phyloP scores from a whole-genome alignment of 192 early-diverging fungal genomes.

The Lunasporangiospora selenospora region DNA sequence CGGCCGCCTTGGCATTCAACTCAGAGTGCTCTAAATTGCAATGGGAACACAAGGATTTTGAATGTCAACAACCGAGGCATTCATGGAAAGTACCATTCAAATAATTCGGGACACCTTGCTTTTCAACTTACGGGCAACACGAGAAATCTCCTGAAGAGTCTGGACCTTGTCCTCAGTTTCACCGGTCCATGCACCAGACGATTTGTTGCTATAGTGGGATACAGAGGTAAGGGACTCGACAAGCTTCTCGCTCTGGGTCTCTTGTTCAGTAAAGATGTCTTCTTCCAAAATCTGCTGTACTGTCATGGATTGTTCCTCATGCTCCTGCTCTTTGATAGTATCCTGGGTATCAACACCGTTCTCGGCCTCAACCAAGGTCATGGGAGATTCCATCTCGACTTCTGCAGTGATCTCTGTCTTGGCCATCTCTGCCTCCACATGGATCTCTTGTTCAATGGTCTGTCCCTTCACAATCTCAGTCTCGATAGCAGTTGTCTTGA shows the following conservation, averaged over 20 bases:
- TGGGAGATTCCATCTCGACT: slow-evolving; percentile 25
- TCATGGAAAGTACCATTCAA: no score
- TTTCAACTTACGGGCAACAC: slow-evolving; percentile 31
- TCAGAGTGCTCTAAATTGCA: slow-evolving; percentile 49
- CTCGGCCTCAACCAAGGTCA: slow-evolving; percentile 35
- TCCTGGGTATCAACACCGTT: slow-evolving; percentile 22
- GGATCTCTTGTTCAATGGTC: background rate
- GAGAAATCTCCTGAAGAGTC: slow-evolving; percentile 41
- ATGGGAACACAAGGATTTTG: no score
- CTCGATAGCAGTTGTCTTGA: no score
- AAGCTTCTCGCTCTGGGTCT: slow-evolving; percentile 2
- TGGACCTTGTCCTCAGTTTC: slow-evolving; percentile 24
- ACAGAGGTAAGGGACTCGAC: no score
- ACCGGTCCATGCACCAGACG: background rate
- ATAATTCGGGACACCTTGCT: no score
- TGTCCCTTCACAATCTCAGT: no score
- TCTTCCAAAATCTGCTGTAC: no score
- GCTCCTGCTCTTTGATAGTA: slow-evolving; percentile 5
- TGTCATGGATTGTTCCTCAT: no score
- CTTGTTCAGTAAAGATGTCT: no score
- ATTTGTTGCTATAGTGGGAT: no score
- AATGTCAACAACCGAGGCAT: no score
- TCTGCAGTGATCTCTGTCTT: slow-evolving; percentile 1
- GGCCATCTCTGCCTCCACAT: background rate
- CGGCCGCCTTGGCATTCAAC: slow-evolving; percentile 35